Conservation (phyloP, 352 stramenopile species). For the Phytophthora foliorum region DNA sequence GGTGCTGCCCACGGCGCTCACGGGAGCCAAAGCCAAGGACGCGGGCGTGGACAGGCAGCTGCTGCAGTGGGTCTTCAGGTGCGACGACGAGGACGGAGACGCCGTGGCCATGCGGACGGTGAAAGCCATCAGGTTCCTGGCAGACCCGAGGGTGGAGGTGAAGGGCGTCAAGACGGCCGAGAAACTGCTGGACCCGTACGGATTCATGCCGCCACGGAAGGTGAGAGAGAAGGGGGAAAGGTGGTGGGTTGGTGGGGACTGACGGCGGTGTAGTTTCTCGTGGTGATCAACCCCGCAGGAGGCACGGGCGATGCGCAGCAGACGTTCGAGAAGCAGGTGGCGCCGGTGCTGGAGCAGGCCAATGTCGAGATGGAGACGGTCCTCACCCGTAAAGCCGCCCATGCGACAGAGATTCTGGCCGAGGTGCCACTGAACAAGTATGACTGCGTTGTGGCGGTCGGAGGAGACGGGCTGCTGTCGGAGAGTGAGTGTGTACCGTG, state of each 20-base stretch:
- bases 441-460: conserved; percentile 74
- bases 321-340: conserved; percentile 60
- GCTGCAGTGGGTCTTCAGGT: conserved; percentile 63
- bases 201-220: conserved; percentile 31
- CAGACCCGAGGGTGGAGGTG: conserved; percentile 47
- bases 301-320: conserved; percentile 61
- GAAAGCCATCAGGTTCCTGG: conserved; percentile 53
- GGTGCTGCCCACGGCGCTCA: conserved; percentile 32
- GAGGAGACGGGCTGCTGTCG: conserved; percentile 73
- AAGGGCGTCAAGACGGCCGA: conserved; percentile 29
- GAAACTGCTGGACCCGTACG: conserved; percentile 53
- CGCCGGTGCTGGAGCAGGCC: conserved; percentile 62
- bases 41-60: conserved; percentile 38
- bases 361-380: conserved; percentile 66
- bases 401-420: conserved; percentile 65
- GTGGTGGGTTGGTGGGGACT: conserved; percentile 1
- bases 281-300: conserved; percentile 78
- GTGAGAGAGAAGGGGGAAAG: conserved; percentile 3
- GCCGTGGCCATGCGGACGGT: conserved; percentile 44
- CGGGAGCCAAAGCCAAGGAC: conserved; percentile 21
- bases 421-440: conserved; percentile 58
- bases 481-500: conserved; percentile 53
- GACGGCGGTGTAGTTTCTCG: conserved; percentile 54
- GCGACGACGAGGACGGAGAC: conserved; percentile 35
- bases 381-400: conserved; percentile 57